These are phyloP conservation scores for Kernera saxatilis DNA, from an alignment of 345 rosid species.

Conservation along the genomic window DNA sequence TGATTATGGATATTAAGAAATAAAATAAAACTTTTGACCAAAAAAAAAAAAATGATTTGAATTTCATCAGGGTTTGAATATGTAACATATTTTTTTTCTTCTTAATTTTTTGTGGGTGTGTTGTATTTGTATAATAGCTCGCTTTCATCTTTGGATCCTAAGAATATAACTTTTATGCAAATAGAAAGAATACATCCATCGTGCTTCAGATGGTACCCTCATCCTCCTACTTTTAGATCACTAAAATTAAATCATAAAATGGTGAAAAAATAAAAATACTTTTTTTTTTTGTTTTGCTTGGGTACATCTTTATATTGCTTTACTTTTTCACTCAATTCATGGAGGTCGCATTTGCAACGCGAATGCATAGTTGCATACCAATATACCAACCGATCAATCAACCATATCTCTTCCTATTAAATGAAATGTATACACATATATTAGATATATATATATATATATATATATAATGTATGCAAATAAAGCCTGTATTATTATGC, in stretches of 20 bases:
- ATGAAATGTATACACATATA: neutral
- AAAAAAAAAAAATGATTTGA: neutral
- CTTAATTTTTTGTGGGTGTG: neutral
- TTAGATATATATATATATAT: no score
- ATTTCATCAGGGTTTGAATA: neutral
- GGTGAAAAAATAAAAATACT: no score
- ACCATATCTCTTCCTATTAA: neutral
- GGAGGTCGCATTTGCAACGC: neutral
- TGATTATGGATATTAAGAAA: neutral
- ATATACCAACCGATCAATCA: neutral
- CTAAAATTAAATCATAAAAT: neutral
- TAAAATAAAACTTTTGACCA: no score
- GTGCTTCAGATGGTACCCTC: constrained; percentile 15
- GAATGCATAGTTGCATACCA: neutral
- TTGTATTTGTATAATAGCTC: constrained; percentile 8
- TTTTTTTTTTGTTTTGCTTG: neutral
- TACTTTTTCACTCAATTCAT: neutral
- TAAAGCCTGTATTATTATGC: neutral
- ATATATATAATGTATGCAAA: no score
- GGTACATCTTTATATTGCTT: neutral
- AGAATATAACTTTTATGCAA: constrained; percentile 27
- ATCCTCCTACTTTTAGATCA: neutral
- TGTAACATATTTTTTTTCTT: neutral
- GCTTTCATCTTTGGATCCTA: constrained; percentile 17
- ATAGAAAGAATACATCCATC: constrained; percentile 10